Conservation (phyloP, 2,329 filamentous ascomycete genomes). For the Cladosporium oxysporum region DNA sequence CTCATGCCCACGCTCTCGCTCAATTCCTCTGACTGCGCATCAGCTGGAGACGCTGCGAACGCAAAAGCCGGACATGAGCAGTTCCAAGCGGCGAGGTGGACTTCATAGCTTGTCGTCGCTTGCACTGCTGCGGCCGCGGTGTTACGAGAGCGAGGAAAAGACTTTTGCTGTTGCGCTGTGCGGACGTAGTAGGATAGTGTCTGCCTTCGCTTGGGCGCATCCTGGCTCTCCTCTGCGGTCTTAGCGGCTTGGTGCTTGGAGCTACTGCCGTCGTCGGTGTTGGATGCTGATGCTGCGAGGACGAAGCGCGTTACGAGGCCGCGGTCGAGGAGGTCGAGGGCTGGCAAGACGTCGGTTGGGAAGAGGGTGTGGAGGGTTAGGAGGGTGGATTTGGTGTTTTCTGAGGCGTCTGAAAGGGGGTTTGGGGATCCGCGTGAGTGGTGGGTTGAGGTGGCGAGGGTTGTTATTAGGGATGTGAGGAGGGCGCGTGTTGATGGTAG, state of each 20-base stretch:
- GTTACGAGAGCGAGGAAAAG: conserved; percentile 15
- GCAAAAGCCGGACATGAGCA: conserved; percentile 87
- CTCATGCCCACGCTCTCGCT: background rate
- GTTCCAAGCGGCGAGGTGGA: conserved; percentile 76
- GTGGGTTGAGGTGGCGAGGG: conserved; percentile 31
- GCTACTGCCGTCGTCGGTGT: background rate
- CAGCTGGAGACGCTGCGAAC: conserved; percentile 64
- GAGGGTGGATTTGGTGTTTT: conserved; percentile 52
- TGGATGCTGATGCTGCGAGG: background rate
- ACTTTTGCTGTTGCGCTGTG: conserved; percentile 51
- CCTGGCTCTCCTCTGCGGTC: background rate
- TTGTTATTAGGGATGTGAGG: conserved; percentile 31
- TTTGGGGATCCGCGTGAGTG: conserved; percentile 39
- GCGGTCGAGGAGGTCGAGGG: conserved; percentile 84
- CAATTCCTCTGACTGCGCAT: background rate
- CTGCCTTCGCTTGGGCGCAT: background rate
- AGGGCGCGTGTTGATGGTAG: conserved; percentile 26
- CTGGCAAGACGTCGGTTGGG: conserved; percentile 76
- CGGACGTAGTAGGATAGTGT: conserved; percentile 59
- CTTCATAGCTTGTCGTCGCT: conserved; percentile 65
- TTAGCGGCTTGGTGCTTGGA: background rate
- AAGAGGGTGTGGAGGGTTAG: conserved; percentile 83
- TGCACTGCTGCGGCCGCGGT: background rate
- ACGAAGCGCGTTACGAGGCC: conserved; percentile 62
- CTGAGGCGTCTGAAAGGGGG: conserved; percentile 40